Base-by-base conservation (phyloP, 805 yeast genomes). In the Lachancea cidri region DNA sequence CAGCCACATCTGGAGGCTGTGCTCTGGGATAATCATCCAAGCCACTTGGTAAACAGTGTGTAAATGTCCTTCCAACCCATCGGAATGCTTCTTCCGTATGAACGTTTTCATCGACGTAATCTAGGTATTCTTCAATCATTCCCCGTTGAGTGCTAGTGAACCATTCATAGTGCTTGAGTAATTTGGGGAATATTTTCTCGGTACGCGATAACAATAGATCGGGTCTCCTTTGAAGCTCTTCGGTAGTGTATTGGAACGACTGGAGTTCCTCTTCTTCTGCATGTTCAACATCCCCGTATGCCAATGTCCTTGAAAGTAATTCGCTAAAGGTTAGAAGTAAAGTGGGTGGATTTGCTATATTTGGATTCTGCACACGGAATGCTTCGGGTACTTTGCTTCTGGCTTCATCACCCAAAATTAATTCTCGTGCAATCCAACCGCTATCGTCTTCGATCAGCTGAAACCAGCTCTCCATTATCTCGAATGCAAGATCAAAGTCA, bases 351-450 rank as follows among this genome's bases (percentile, higher is more conserved):
- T 91, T 93, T 6, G 96, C 97, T 55, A 86, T 82, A 44, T 81
- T 76, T 3, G 95, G 94, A 59, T 83, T 84, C 64, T 93, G 98
- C 8, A 79, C 83, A 51, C 75, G 82, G 59, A 91, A 91, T 47
- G 83, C 86, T 5, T 59, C 67, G 0, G 98, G 98, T 4, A 93
- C 98, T 54, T 83, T 79, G 34, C 83, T 74, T 57, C 98, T 76
- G 29, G 91, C 88, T 60, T 93, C 98, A 5, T 79, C 81, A 1
- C 98, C 98, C 34, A 93, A 69, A 22, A 93, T 91, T 54, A 87
- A 94, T 60, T 93, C 98, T 47, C 98, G 74, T 2, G 96, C 96
- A 50, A 93, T 84, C 97, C 98, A 93, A 0, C 98, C 98, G 47
- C 83, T 81, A 16, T 60, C 58, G 2, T 81, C 85, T 59, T 91